Evolutionary conservation across 1,139 yeast genomes (phyloP), one percentile per base, ranked within the genome.

Genomic region (Keqinozyma sinolaborantium): DNA sequence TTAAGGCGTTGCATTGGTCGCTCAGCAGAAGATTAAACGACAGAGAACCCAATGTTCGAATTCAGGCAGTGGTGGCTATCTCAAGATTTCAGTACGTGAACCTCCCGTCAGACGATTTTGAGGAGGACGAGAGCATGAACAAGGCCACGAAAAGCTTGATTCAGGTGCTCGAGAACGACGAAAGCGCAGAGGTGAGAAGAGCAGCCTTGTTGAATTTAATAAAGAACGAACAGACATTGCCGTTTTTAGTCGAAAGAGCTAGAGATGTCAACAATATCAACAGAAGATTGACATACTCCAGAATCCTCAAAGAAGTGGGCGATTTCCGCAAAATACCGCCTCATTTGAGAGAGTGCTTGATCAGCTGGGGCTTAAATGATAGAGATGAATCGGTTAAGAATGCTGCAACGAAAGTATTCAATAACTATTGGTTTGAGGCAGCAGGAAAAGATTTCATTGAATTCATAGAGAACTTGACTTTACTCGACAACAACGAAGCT

Each of bases 321-420:
- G 84, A 77, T 39, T 81, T 84, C 50, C 64, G 80, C 30, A 64
- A 70, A 5, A 61, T 92, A 4, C 32, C 77, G 30, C 62, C 74
- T 28, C 64, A 64, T n/a, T 66, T 75, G 31, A 63, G 95, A 31
- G 92, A 83, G 38, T 71, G 73, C 40, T 54, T 92, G 14, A 64
- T 92, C 20, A 68, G 70, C 30, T 85, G 95, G 88, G 98, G 98
- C 2, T 64, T 92, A 30, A 77, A 78, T 41, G 98, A 92, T 56
- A 77, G 97, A 42, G 96, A 90, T 41, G 76, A 70, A 5, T 49
- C 68, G 4, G 97, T 92, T 1, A 68, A 78, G 40, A 63, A 62
- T 18, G 94, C 96, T 0, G 88, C 96, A 2, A 60, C 71, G 1
- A 76, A 76, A 40, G 73, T 88, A 79, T 70, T 92, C 33, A 71